phyloP scores from a whole-genome alignment of 1,139 yeast species.

The Scheffersomyces insectosa region DNA sequence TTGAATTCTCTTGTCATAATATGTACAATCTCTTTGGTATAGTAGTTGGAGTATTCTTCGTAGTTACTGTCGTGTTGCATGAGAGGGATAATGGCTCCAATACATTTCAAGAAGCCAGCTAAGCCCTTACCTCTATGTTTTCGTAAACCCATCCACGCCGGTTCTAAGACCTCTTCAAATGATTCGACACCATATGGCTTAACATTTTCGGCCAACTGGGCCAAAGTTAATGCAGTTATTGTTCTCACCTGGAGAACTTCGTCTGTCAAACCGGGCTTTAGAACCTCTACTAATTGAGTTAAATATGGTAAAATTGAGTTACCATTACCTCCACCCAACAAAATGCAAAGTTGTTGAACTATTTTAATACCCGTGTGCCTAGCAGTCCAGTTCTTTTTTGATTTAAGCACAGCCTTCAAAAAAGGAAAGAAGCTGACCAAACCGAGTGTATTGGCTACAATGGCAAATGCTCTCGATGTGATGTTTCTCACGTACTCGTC shows the following conservation, averaged over 20 bases:
- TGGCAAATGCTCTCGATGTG: constrained; percentile 80
- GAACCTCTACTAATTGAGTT: constrained; percentile 60
- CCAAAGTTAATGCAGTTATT: constrained; percentile 68
- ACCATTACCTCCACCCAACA: constrained; percentile 67
- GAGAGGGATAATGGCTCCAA: constrained; percentile 80
- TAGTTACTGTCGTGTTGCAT: constrained; percentile 60
- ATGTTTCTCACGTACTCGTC: constrained; percentile 83
- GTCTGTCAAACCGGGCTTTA: constrained; percentile 65
- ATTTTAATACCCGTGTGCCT: constrained; percentile 84
- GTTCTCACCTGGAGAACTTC: constrained; percentile 68
- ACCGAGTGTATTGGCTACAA: constrained; percentile 82
- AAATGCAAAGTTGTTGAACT: constrained; percentile 71
- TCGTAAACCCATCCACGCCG: constrained; percentile 78
- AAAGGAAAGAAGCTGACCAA: constrained; percentile 73
- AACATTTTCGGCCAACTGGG: constrained; percentile 82
- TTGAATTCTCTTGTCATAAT: constrained; percentile 71
- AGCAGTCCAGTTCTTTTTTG: constrained; percentile 82
- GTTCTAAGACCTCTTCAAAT: constrained; percentile 70
- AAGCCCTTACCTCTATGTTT: constrained; percentile 77
- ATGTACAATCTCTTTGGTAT: constrained; percentile 70
- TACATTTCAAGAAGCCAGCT: constrained; percentile 74
- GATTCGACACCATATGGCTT: constrained; percentile 91
- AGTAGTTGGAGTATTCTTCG: constrained; percentile 76
- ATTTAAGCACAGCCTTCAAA: constrained; percentile 75
- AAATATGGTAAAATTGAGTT: constrained; percentile 67